A percentile compares a stretch with the other conserved stretches of the same genome.
phyloP scores from a whole-genome alignment of 1,284 basidiomycete genomes.

The Takashimella tepidaria region DNA sequence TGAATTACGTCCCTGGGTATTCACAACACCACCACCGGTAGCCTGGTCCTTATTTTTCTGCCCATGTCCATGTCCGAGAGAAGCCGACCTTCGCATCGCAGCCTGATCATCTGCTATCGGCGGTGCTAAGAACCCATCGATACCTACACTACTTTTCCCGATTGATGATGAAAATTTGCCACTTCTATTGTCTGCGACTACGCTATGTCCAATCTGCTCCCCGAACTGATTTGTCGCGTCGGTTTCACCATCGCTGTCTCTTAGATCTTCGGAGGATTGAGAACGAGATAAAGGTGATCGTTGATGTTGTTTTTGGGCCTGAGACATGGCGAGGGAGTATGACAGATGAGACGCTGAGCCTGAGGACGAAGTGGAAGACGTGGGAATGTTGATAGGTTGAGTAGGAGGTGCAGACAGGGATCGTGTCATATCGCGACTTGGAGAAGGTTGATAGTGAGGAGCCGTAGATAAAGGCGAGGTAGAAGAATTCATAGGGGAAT shows the following conservation, averaged over 20 bases:
- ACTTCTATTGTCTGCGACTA: not conserved
- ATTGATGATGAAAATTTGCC: slow-evolving; percentile 15
- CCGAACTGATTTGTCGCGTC: not conserved
- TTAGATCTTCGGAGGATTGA: slow-evolving; percentile 21
- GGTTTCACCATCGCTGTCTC: too few relatives aligned
- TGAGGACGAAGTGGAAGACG: slow-evolving; percentile 6
- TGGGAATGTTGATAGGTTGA: slow-evolving; percentile 2
- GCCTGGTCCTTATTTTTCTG: not conserved
- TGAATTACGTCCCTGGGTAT: not conserved
- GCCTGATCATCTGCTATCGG: not conserved
- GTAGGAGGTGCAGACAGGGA: slow-evolving; percentile 4
- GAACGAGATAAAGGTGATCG: slow-evolving; percentile 21
- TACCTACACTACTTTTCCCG: not conserved
- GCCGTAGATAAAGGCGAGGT: not conserved
- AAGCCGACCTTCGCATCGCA: not conserved
- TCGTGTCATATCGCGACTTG: slow-evolving; percentile 1
- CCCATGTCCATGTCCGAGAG: not conserved
- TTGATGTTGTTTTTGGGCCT: not conserved
- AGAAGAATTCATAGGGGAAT: slow-evolving; percentile 6
- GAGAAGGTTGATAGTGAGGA: slow-evolving; percentile 6
- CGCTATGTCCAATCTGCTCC: not conserved
- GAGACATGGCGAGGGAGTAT: not conserved
- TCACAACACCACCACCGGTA: too few relatives aligned
- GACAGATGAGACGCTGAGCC: slow-evolving; percentile 2
- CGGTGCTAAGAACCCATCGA: not conserved